Conservation (phyloP, 2,329 filamentous ascomycete species). For the Dactylellina parvicollis region DNA sequence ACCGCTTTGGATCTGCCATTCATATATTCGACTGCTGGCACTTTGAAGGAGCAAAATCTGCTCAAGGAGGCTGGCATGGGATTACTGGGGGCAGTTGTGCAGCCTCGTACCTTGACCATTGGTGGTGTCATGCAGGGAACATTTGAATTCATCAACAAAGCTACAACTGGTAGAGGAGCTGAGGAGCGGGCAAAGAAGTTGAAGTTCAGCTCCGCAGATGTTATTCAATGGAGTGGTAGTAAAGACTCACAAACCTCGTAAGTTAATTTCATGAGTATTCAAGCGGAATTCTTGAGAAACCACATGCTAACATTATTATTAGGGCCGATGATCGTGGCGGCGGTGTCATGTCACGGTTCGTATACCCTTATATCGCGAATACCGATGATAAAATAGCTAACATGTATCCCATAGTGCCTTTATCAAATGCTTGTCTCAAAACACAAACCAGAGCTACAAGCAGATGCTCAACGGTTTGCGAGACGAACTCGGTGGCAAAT, state of each 20-base stretch:
- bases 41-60: conserved; percentile 75
- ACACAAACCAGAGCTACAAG: conserved; percentile 50
- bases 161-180: conserved; percentile 40
- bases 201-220: conserved; percentile 52
- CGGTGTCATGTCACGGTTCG: conserved; percentile 53
- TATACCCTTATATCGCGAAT: background rate
- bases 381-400: conserved; percentile 4
- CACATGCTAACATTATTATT: conserved; percentile 5
- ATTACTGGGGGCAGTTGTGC: conserved; percentile 64
- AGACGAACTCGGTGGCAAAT: conserved; percentile 52
- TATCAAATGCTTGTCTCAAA: conserved; percentile 45
- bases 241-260: conserved; percentile 54
- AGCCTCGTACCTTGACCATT: conserved; percentile 34
- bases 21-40: conserved; percentile 75
- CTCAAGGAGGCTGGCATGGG: conserved; percentile 75
- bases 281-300: background rate
- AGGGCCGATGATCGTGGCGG: conserved; percentile 50
- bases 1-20: conserved; percentile 74
- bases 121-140: conserved; percentile 52
- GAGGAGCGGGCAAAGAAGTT: conserved; percentile 50
- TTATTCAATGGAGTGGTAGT: conserved; percentile 53
- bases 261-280: background rate
- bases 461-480: conserved; percentile 53
- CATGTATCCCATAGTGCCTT: conserved; percentile 25
- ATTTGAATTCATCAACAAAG: conserved; percentile 51